A percentile compares a stretch with the other conserved stretches of the same genome.
Conservation (phyloP, 2,329 filamentous ascomycete species). For the Pseudocercospora musae region DNA sequence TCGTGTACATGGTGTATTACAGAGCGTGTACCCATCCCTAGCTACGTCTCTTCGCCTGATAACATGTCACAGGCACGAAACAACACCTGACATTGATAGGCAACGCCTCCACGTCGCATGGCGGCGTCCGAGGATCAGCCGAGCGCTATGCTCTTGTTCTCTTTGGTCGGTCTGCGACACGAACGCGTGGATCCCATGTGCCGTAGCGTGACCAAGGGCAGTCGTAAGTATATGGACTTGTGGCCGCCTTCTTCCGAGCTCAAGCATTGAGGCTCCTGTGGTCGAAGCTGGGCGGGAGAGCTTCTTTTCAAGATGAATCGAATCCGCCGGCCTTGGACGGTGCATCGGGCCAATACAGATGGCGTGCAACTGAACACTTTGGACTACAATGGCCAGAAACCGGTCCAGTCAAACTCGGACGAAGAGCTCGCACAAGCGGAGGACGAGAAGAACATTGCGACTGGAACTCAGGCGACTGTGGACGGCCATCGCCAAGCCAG, state of each 20-base stretch:
- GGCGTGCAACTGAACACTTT: slow-evolving; percentile 28
- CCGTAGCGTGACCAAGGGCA: not conserved
- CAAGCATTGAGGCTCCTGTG: not conserved
- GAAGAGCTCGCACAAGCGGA: slow-evolving; percentile 13
- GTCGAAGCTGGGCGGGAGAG: not conserved
- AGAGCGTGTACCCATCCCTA: too few species aligned
- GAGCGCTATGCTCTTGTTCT: not conserved
- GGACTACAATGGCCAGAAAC: slow-evolving; percentile 16
- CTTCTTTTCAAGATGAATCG: slow-evolving; percentile 24
- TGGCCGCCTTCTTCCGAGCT: not conserved
- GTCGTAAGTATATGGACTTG: not conserved
- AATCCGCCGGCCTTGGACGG: slow-evolving; percentile 26
- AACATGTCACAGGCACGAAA: not conserved
- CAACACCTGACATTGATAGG: not conserved
- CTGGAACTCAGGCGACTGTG: slow-evolving; percentile 15
- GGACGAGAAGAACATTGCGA: slow-evolving; percentile 14
- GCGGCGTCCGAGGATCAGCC: not conserved
- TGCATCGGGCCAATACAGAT: slow-evolving; percentile 27
- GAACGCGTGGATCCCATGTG: not conserved
- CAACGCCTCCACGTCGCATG: not conserved
- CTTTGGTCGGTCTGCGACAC: not conserved
- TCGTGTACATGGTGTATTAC: too few species aligned
- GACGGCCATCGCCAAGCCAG: slow-evolving; percentile 25
- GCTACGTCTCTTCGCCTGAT: not conserved
- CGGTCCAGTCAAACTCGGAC: not conserved